Base-by-base conservation (phyloP, 805 yeast species). In the Candida coleopterorum region DNA sequence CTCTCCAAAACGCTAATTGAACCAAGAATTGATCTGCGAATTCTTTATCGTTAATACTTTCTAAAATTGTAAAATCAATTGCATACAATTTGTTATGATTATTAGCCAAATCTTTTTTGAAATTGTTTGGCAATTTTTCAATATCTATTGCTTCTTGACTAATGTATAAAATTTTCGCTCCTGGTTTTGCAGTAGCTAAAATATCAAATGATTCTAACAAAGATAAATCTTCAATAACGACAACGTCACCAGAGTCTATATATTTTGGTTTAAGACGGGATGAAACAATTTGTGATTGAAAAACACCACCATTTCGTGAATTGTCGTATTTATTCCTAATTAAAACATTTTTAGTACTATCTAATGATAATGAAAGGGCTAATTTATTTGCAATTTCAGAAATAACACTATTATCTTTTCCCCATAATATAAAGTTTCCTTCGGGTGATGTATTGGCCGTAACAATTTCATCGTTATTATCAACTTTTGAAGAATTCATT, bases 1-100 rank as follows among this genome's bases (percentile, higher is more conserved):
- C 64, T 41, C 73, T 72, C 95, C 95, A 87, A 68, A 86, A 82
- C 0, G 81, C 85, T 28, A 82, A 75, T 62, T 88, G 95, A 39
- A 77, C 63, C 34, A 87, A 86, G 56, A 88, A 81, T 25, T 79
- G 72, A 22, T 70, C 69, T 4, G 93, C 77, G 55, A 88, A 79
- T 20, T 94, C 94, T 47, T 77, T 73, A 12, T 59, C 56, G 43
- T 77, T 82, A 47, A 78, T 71, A 38, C 77, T 85, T 28, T 82
- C 85, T 41, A 83, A 64, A 15, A 75, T 54, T 16, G 78, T 69
- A 45, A 74, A 67, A 57, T 87, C 94, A 34, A 86, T 53, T 18
- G 84, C 60, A 41, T 68, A 64, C 30, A 88, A 56, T 36, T 67
- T 63, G 45, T 76, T 63, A 25, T 72, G 60, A 51, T 77, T 78